Percentiles rank a stretch among this genome's conserved stretches.
Evolutionary conservation across 2,329 filamentous ascomycete genomes (phyloP).

Genomic region (Neonectria coccinea): DNA sequence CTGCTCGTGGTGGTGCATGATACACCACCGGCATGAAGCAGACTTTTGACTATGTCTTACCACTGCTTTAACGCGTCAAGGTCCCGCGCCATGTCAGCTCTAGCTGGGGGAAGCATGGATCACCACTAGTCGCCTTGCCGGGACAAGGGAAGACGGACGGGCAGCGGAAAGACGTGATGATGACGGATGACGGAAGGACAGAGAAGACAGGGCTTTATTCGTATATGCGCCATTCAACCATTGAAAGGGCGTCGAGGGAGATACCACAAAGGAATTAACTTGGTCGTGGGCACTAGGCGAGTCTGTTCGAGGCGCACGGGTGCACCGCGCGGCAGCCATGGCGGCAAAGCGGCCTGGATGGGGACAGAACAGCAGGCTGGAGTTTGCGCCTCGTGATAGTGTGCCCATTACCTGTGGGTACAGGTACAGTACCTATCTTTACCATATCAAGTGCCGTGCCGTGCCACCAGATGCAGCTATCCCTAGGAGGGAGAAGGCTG

Average conservation of each 20-base stretch:
- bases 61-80: conserved; percentile 29
- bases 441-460: conserved; percentile 28
- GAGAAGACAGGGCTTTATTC: conserved; percentile 21
- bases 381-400: conserved; percentile 31
- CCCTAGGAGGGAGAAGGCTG: conserved; percentile 27
- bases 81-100: conserved; percentile 27
- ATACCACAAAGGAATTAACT: conserved; percentile 23
- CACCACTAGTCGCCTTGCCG: conserved; percentile 26
- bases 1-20: conserved; percentile 84
- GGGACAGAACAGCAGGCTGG: conserved; percentile 21
- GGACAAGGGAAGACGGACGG: conserved; percentile 24
- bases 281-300: conserved; percentile 4
- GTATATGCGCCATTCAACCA: conserved; percentile 24
- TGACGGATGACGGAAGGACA: conserved; percentile 4
- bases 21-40: conserved; percentile 72
- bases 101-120: conserved; percentile 26
- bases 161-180: conserved; percentile 21
- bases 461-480: conserved; percentile 30
- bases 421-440: conserved; percentile 30
- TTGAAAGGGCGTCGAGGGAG: conserved; percentile 25
- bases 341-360: conserved; percentile 4
- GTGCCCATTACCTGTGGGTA: conserved; percentile 23
- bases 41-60: conserved; percentile 29
- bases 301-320: conserved; percentile 10
- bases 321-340: conserved; percentile 13